Evolutionary conservation across 805 yeast genomes (phyloP).

Genomic region (Pichia eremophila): DNA sequence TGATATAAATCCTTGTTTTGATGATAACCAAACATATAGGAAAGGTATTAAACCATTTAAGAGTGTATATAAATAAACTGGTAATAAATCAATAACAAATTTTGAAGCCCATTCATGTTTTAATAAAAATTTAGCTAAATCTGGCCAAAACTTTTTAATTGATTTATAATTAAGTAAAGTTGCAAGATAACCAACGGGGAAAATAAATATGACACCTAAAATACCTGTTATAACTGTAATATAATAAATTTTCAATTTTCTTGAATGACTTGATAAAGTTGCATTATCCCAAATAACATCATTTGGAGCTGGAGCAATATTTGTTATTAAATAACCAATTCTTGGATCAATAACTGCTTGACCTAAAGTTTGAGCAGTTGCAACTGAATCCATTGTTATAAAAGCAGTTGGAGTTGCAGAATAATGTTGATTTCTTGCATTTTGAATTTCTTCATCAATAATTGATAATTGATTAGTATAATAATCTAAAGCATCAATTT

Average conservation of each 20-base stretch:
- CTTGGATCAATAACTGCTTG: slow-evolving; percentile 91
- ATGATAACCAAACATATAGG: slow-evolving; percentile 73
- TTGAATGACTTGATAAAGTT: slow-evolving; percentile 66
- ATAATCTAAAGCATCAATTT: slow-evolving; percentile 75
- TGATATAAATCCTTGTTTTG: slow-evolving; percentile 81
- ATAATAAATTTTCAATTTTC: slow-evolving; percentile 52
- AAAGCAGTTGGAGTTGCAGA: slow-evolving; percentile 87
- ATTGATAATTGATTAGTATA: slow-evolving; percentile 58
- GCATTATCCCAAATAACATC: slow-evolving; percentile 91
- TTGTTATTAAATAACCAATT: slow-evolving; percentile 71
- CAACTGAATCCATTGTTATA: slow-evolving; percentile 89
- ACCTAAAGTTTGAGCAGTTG: slow-evolving; percentile 93
- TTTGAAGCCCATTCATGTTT: slow-evolving; percentile 63
- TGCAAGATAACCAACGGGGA: slow-evolving; percentile 81
- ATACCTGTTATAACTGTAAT: slow-evolving; percentile 62
- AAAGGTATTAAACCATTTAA: slow-evolving; percentile 80
- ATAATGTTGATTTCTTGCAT: slow-evolving; percentile 59
- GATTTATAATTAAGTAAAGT: slow-evolving; percentile 72
- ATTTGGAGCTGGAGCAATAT: slow-evolving; percentile 91
- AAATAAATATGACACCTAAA: slow-evolving; percentile 61
- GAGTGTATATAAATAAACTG: slow-evolving; percentile 83
- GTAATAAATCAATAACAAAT: slow-evolving; percentile 78
- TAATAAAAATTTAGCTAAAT: slow-evolving; percentile 57
- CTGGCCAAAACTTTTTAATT: slow-evolving; percentile 75
- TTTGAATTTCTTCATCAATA: slow-evolving; percentile 59